Base-by-base conservation (phyloP, 345 rosid genomes). In the Boechera stricta region DNA sequence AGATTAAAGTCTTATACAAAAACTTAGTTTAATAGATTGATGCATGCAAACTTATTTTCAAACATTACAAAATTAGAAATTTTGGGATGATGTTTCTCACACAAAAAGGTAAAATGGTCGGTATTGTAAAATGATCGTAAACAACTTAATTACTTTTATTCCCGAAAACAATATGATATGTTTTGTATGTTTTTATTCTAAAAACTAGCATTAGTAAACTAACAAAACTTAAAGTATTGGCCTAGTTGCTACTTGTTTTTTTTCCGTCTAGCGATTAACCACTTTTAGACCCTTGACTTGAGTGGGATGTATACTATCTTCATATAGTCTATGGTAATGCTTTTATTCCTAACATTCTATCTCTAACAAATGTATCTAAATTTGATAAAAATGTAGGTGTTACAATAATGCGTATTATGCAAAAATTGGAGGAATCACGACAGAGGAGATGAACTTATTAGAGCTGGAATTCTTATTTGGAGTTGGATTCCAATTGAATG, bases 381-480 rank as follows among this genome's bases (percentile, higher is more conserved):
- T 42, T 29, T 73, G 35, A 57, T 57, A 47, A 66, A 72, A 33
- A 44, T 18, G 39, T 77, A 88, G 90, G 76, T 83, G 80, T 49
- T 88, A 87, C 86, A 88, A 84, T 68, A 88, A 90, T 64, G 88
- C 90, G 1, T 87, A 77, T 75, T 87, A 86, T 72, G 95, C 92
- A 15, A 87, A 84, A 72, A 79, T 86, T 39, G 90, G 95, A 68
- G 94, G 94, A 44, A 85, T 90, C 75, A 85, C 87, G 78, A 87
- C 73, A 21, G 75, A 65, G 21, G 94, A 90, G 71, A 87, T 90
- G 87, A 87, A 90, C 67, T 12, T 90, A 64, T 84, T 87, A 74
- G 94, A 89, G 56, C 64, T 90, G 48, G 95, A 90, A 35, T 88
- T 90, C 75, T 77, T 90, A 35, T 90, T 90, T 56, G 92, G 88